Percentiles rank a stretch among this genome's conserved stretches.
Conservation (phyloP, 768 basidiomycete species). For the Glaciozyma martinii region DNA sequence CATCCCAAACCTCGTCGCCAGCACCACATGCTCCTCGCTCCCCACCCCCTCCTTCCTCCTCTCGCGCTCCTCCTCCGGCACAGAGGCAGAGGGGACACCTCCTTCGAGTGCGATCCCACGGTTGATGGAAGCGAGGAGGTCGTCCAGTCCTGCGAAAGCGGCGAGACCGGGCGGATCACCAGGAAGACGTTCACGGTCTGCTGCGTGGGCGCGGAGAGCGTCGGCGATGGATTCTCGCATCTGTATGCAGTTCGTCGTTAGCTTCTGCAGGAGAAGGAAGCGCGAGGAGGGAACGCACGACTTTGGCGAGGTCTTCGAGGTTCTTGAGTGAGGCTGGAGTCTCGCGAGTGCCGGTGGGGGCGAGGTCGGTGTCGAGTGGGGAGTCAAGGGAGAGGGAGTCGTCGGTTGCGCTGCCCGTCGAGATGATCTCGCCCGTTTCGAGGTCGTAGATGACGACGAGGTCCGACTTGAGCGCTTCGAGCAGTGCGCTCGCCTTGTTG, state of each 20-base stretch:
- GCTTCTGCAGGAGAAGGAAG: too few species aligned
- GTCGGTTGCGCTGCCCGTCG: slow-evolving; percentile 4
- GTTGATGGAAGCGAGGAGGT: neutral
- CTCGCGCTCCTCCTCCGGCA: neutral
- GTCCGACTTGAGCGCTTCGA: neutral
- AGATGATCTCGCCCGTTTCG: slow-evolving; percentile 10
- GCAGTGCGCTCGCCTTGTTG: neutral
- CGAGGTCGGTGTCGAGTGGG: neutral
- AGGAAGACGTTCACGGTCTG: neutral
- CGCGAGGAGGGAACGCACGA: neutral
- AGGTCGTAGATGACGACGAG: slow-evolving; percentile 1
- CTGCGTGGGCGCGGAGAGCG: neutral
- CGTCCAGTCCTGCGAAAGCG: neutral
- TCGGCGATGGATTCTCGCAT: neutral
- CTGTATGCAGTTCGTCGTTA: neutral
- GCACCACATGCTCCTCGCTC: neutral
- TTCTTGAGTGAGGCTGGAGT: neutral
- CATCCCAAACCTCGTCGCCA: too few species aligned
- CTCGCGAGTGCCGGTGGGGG: neutral
- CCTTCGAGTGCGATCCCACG: neutral
- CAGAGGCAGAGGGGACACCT: too few species aligned
- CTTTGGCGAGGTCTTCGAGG: slow-evolving; percentile 1
- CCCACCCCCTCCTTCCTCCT: neutral
- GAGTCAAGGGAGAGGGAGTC: slow-evolving; percentile 10
- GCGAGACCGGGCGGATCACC: neutral